Percentiles rank a stretch among this genome's conserved stretches.
phyloP scores from a whole-genome alignment of 2,329 filamentous ascomycete species.

The Purpureocillium takamizusanense region DNA sequence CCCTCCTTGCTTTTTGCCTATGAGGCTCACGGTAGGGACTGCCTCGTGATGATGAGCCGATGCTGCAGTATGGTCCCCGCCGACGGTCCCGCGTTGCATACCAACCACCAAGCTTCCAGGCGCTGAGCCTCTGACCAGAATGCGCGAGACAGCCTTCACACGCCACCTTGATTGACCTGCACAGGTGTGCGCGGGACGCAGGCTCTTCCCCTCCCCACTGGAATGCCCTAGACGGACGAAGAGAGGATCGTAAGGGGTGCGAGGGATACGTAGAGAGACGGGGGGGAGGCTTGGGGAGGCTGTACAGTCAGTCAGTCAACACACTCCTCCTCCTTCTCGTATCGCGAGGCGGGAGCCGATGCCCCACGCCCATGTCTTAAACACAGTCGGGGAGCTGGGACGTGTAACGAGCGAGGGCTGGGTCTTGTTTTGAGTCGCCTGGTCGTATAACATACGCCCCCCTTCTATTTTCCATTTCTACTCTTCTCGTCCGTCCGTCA shows the following conservation, averaged over 20 bases:
- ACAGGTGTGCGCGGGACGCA: background rate
- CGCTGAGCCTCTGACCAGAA: constrained; percentile 4
- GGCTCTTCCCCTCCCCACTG: constrained; percentile 3
- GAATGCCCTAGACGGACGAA: constrained; percentile 6
- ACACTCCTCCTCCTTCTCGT: constrained; percentile 4
- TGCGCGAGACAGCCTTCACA: constrained; percentile 1
- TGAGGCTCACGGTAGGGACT: too few species aligned
- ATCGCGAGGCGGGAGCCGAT: constrained; percentile 2
- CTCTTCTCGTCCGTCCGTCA: too few species aligned
- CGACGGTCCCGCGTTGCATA: background rate
- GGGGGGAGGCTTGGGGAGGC: too few species aligned
- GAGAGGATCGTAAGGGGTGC: too few species aligned
- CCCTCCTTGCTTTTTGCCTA: too few species aligned
- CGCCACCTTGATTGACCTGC: too few species aligned
- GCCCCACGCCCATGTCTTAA: constrained; percentile 7
- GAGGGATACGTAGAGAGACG: too few species aligned
- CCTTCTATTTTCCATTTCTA: background rate
- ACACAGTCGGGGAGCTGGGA: background rate
- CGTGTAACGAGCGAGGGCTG: background rate
- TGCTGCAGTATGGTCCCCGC: too few species aligned
- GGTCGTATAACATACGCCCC: constrained; percentile 1
- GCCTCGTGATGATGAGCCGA: too few species aligned
- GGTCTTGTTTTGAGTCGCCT: background rate
- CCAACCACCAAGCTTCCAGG: background rate
- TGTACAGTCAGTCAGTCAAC: background rate